Evolutionary conservation across 345 rosid genomes (phyloP), one percentile per base, ranked within the genome.

Genomic region (Turnera subulata): DNA sequence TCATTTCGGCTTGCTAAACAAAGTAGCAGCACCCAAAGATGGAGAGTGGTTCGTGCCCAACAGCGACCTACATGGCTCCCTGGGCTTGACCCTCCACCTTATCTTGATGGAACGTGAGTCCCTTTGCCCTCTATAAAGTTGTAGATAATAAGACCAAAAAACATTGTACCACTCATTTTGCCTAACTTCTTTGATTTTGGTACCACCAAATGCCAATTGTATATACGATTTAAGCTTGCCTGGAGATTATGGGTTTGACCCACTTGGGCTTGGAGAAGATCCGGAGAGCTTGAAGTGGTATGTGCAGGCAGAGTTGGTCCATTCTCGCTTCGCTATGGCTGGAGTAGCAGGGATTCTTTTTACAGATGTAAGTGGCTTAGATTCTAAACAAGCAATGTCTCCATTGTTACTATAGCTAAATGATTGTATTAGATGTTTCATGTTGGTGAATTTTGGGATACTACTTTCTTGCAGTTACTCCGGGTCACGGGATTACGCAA

Each of bases 31-130:
- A 37, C 37, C n/a, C 16, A 1, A 43, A 17, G 11, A 11, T 56
- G 50, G 50, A 40, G 59, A 2, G 59, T 58, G 63, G 77, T 70
- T 64, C 74, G 47, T 14, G 79, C 91, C 3, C 83, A 75, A 52
- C 82, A 81, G 76, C 88, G 97, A 63, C 80, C 96, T 63, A 92
- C 91, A 0, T 92, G 98, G 97, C 88, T 92, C 43, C 96, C 95
- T 18, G 98, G 97, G 12, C 86, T 92, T 8, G 88, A 86, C 64
- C 88, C 96, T 67, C 91, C 97, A 12, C 69, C 91, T 17, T 83
- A 92, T 71, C 89, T 89, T 2, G 88, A 89, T 58, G 97, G 97
- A 69, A 82, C 81, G 97, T 92, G 68, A 82, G 93, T 49, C 52
- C 21, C 50, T 3, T 8, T 56, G 21, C 38, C 43, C 18, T 35